Evolutionary conservation across 2,329 filamentous ascomycete genomes (phyloP), one percentile per base, ranked within the genome.

Genomic region (Monilinia vaccinii-corymbosi): DNA sequence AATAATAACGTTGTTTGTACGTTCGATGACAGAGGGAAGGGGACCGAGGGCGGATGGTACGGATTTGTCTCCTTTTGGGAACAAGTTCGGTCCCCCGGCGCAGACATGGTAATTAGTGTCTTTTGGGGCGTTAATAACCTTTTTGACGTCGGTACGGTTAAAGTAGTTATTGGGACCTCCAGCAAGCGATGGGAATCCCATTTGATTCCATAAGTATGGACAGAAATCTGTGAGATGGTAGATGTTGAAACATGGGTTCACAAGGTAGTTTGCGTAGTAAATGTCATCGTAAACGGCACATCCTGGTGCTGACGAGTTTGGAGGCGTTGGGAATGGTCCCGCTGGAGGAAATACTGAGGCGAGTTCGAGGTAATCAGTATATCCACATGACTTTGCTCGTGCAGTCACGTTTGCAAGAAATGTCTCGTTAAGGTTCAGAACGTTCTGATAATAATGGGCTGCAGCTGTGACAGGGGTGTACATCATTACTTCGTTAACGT

Each of bases 201-300:
- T 42, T 42, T 65, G 60, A 58, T 68, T 64, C 65, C 65, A 71
- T 18, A 67, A 62, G 47, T 64, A 67, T 4, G 70, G 70, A 49
- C 70, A 71, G 40, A 32, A 84, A 16, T 79, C 80, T 23, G 79
- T 80, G 21, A 87, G 75, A 46, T 82, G 77, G 71, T 87, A 87
- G 45, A 85, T 74, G 67, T 86, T 81, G 72, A 85, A 88, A 74
- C 85, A 88, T 0, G 68, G 68, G 71, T 88, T 88, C 40, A 80
- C 75, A 13, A 75, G 69, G 42, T 76, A 71, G 71, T 88, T 88
- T 40, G 80, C 75, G 11, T 75, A 69, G 42, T 76, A 71, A 73
- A 64, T 84, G 77, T 61, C 79, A 74, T 69, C 64, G 23, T 58
- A 69, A 9, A 71, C 5, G 34, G 67, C 63, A 50, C 70, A 72